These are phyloP conservation scores for Diplodia mutila DNA, from an alignment of 2,329 filamentous ascomycete genomes.

Conservation along the genomic window DNA sequence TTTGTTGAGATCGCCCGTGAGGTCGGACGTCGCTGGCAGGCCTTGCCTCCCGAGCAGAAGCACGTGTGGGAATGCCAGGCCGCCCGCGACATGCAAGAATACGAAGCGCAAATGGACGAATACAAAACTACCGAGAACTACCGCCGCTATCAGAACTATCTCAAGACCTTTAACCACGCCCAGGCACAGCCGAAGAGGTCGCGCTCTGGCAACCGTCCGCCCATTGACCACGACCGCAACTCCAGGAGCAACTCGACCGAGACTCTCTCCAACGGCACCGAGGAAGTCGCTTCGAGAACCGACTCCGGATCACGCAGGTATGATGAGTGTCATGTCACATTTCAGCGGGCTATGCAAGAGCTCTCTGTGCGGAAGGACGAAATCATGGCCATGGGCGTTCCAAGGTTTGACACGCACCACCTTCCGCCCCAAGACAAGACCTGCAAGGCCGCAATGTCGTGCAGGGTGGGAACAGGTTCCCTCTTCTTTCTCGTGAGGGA, in stretches of 20 bases:
- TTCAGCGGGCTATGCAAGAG: slow-evolving; percentile 42
- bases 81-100: slow-evolving; percentile 44
- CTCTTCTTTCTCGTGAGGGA: slow-evolving; percentile 42
- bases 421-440: slow-evolving; percentile 38
- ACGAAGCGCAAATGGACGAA: slow-evolving; percentile 44
- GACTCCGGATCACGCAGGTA: slow-evolving; percentile 33
- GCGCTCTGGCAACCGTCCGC: neutral
- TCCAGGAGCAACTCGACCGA: slow-evolving; percentile 15
- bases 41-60: slow-evolving; percentile 40
- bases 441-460: slow-evolving; percentile 40
- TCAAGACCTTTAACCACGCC: slow-evolving; percentile 41
- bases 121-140: slow-evolving; percentile 45
- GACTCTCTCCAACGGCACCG: neutral
- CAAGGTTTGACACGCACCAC: slow-evolving; percentile 35
- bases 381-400: slow-evolving; percentile 34
- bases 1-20: slow-evolving; percentile 46
- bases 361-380: slow-evolving; percentile 38
- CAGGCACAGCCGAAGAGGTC: neutral
- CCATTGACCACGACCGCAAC: neutral
- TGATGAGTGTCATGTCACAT: slow-evolving; percentile 40
- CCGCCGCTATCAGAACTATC: slow-evolving; percentile 42
- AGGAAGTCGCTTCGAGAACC: slow-evolving; percentile 29
- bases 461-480: slow-evolving; percentile 42
- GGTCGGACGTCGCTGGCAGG: slow-evolving; percentile 45
- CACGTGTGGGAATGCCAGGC: slow-evolving; percentile 44